Base-by-base conservation (phyloP, 495 filamentous ascomycete genomes). In the Podospora pseudocomata region DNA sequence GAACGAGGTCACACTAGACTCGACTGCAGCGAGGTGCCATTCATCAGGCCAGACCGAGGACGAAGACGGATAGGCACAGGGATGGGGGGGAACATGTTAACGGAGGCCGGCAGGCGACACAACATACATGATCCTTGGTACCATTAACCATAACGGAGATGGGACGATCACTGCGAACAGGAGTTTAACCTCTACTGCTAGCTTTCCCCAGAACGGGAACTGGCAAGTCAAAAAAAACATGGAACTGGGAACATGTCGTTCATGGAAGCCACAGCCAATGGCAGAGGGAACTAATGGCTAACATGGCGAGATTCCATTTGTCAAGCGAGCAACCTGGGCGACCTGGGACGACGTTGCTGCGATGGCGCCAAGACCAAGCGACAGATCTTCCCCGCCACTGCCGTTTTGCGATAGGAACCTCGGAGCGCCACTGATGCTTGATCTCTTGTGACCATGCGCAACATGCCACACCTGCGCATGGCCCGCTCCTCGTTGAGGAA, bases 321-420 rank as follows among this genome's bases (percentile, higher is more conserved):
- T 62, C 67, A 73, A 62, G 66, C 49, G 64, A 69, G 23, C 39
- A 32, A 32, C 30, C 30, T 32, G 30, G 30, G 30, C 30, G 4
- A 4, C 30, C 49, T 60, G 63, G 39, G 19, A 49, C 55, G 60
- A 53, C 15, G 26, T 26, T 20, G 32, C 56, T 20, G 27, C 32
- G 30, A 64, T 9, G 30, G 7, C 34, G 66, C 71, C 68, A 67
- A 73, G 66, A n/a, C 39, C 34, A 58, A 59, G 20, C 67, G 30
- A 66, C 65, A 65, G 70, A 72, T 74, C 69, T 65, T 60, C 67
- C 63, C 70, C 67, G 67, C 70, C 56, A 69, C 30, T 49, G 64
- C 18, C n/a, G 55, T 44, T 19, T 53, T 61, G 57, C 26, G 66
- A 57, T 63, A 62, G 55, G 34, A 27, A 65, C 59, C 30, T 44